A percentile compares a stretch with the other conserved stretches of the same genome.
Conservation (phyloP, 257 asterid genomes). For the Solanum clarkiae region DNA sequence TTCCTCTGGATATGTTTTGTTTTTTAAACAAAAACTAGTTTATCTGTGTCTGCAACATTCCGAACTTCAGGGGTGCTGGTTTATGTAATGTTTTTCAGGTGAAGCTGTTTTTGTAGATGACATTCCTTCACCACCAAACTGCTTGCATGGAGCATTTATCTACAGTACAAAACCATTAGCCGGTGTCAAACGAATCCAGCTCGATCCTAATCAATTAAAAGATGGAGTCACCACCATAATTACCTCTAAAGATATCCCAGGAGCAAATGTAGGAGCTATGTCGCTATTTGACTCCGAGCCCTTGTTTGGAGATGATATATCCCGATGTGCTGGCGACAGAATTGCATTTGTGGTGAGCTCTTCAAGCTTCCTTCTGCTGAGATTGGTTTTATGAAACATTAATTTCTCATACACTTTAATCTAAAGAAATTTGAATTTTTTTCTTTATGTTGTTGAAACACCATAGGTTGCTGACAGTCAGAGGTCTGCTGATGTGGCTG, state of each 20-base stretch:
- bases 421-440: not conserved
- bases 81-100: not conserved
- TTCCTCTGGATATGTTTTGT: not conserved
- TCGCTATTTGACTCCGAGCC: slow-evolving; percentile 34
- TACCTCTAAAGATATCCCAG: slow-evolving; percentile 59
- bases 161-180: slow-evolving; percentile 55
- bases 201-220: slow-evolving; percentile 16
- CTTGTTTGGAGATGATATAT: slow-evolving; percentile 45
- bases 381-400: not conserved
- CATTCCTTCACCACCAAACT: slow-evolving; percentile 58
- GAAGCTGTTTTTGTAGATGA: slow-evolving; percentile 41
- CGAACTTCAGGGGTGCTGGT: not conserved
- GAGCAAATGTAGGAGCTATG: slow-evolving; percentile 37
- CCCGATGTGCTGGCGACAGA: slow-evolving; percentile 50
- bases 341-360: slow-evolving; percentile 55
- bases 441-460: not conserved
- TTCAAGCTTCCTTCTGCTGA: not conserved
- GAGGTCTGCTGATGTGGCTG: slow-evolving; percentile 47
- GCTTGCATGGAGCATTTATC: slow-evolving; percentile 54
- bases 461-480: slow-evolving; percentile 50
- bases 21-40: not conserved
- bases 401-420: not conserved
- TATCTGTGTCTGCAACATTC: not conserved
- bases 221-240: slow-evolving; percentile 12
- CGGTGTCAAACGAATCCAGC: slow-evolving; percentile 29